These are phyloP conservation scores for Aspergillus taichungensis DNA, from an alignment of 495 filamentous ascomycete species.

Conservation along the genomic window DNA sequence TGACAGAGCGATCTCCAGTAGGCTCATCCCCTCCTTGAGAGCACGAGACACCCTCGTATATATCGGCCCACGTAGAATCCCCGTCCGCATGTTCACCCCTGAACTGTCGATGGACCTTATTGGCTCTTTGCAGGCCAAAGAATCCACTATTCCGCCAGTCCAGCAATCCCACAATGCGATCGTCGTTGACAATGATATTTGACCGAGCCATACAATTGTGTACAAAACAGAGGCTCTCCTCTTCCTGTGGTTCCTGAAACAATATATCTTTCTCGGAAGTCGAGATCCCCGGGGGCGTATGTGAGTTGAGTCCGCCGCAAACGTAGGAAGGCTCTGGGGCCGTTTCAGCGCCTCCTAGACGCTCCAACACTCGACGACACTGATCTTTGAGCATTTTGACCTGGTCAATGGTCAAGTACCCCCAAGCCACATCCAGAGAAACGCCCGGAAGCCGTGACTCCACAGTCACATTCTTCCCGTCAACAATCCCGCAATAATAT, in stretches of 20 bases:
- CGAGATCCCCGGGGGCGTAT: conserved; percentile 15
- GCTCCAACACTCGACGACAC: conserved; percentile 26
- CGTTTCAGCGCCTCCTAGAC: conserved; percentile 18
- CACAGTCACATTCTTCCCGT: conserved; percentile 33
- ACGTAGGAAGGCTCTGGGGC: conserved; percentile 28
- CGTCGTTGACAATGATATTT: conserved; percentile 32
- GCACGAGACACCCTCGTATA: conserved; percentile 22
- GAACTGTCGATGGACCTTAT: conserved; percentile 24
- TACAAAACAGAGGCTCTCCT: conserved; percentile 22
- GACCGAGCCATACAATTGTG: conserved; percentile 34
- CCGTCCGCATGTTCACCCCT: conserved; percentile 10
- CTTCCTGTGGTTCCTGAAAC: conserved; percentile 15
- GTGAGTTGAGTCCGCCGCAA: conserved; percentile 27
- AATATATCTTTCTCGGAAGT: conserved; percentile 26
- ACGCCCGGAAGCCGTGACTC: conserved; percentile 37
- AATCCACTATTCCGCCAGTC: conserved; percentile 37
- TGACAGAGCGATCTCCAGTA: conserved; percentile 10
- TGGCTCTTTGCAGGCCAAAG: conserved; percentile 30
- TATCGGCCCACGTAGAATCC: conserved; percentile 22
- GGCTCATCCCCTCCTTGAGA: conserved; percentile 3
- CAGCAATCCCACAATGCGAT: conserved; percentile 29
- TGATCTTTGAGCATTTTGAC: conserved; percentile 28
- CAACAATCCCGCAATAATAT: conserved; percentile 32
- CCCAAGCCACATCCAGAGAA: conserved; percentile 36
- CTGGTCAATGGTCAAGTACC: conserved; percentile 26